Base-by-base conservation (phyloP, 331 rosid species). In the Malus hybrid region DNA sequence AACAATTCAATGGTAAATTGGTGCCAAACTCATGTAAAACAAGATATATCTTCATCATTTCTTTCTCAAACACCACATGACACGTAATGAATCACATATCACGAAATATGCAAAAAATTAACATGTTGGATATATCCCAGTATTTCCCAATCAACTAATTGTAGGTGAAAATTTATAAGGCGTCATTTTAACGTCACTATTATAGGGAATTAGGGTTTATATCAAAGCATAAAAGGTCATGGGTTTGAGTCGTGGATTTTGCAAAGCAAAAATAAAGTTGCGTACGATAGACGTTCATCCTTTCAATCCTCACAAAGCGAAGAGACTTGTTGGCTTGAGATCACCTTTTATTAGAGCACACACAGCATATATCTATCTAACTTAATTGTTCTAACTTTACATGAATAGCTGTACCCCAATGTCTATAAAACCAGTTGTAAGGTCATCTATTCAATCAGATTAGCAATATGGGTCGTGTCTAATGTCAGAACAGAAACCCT, bases 401-500 rank as follows among this genome's bases (percentile, higher is more conserved):
- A 69, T 64, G 29, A 36, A 29, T 10, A 52, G 76, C 72, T 64
- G 71, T 71, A 50, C 44, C 15, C 42, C 72, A 68, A 48, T 48
- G 5, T 48, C 19, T 15, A 32, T 29, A 11, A 12, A 50, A 65
- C 29, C 36, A 39, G 48, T 72, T 70, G 77, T 13, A 78, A 73
- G 76, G 73, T 65, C 81, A 71, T 70, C 9, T 42, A 50, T 50
- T 62, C 48, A 14, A 14, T 48, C 76, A 76, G 6, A 74, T 74
- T 52, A 54, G 46, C n/a, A 60, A 70, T 52, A 9, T 6, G 39
- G 55, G 54, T 74, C 34, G 27, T n/a, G 54, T 63, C 16, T 19
- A 48, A 70, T 69, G 72, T 69, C 73, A 69, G 42, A 65, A 69
- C 62, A 31, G 16, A 75, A 74, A 18, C 76, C 83, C 69, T 75